Percentiles rank a stretch among this genome's conserved stretches.
phyloP scores from a whole-genome alignment of 2,329 filamentous ascomycete species.

The Knufia fluminis region DNA sequence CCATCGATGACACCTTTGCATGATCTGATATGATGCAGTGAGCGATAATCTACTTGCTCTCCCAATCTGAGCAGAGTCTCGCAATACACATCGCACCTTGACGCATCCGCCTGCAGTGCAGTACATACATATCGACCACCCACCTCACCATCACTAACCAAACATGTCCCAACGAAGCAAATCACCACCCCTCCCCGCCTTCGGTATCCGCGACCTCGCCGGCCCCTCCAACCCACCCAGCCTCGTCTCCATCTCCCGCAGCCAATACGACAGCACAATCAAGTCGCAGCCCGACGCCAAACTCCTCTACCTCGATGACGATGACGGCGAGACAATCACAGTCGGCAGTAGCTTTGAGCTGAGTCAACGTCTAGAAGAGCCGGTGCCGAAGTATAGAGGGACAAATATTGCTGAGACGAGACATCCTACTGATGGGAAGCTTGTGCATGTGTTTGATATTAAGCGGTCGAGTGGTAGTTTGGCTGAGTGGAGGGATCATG shows the following conservation, averaged over 20 bases:
- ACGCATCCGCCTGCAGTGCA: no score
- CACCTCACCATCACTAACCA: not conserved
- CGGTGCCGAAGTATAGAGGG: constrained; percentile 15
- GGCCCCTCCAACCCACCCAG: constrained; percentile 21
- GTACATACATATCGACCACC: not conserved
- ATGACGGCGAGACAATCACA: constrained; percentile 38
- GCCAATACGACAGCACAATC: constrained; percentile 37
- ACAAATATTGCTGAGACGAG: not conserved
- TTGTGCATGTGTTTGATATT: constrained; percentile 41
- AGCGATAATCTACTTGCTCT: no score
- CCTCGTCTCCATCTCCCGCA: constrained; percentile 33
- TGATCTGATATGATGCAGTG: no score
- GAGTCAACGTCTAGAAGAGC: constrained; percentile 37
- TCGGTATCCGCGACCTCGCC: constrained; percentile 21
- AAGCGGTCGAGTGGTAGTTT: constrained; percentile 14
- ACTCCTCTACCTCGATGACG: constrained; percentile 38
- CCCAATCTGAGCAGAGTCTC: no score
- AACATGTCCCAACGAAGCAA: constrained; percentile 1
- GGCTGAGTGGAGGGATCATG: constrained; percentile 20
- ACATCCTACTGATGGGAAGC: constrained; percentile 17
- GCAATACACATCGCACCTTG: no score
- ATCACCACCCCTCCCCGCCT: constrained; percentile 15
- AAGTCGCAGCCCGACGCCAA: constrained; percentile 32
- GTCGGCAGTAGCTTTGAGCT: constrained; percentile 41
- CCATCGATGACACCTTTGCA: no score